Evolutionary conservation across 164 flowering plant genomes (phyloP).

Genomic region (Kalanchoe fedtschenkoi): DNA sequence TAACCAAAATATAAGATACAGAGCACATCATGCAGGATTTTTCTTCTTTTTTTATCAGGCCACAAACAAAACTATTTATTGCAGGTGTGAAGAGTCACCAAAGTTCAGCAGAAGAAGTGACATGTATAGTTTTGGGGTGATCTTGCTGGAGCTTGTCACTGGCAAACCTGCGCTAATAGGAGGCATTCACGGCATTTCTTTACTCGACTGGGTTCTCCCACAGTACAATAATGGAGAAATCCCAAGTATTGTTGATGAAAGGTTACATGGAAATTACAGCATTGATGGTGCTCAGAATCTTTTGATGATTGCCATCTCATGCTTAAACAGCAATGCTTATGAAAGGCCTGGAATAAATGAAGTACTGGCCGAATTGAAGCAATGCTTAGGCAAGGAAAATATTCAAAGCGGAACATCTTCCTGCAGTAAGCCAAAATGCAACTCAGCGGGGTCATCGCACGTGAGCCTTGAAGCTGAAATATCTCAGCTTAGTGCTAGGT

Average conservation of each 20-base stretch:
- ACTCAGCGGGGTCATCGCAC: not conserved
- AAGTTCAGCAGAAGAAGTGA: conserved; percentile 18
- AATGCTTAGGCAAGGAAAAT: not conserved
- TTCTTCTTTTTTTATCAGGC: not conserved
- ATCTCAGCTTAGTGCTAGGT: not conserved
- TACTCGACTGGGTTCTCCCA: not conserved
- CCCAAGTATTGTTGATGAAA: conserved; percentile 1
- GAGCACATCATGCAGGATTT: not conserved
- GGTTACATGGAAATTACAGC: not conserved
- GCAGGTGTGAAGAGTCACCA: conserved; percentile 10
- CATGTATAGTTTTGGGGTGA: conserved; percentile 26
- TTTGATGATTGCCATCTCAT: conserved; percentile 4
- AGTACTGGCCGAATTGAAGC: not conserved
- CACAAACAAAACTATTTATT: not conserved
- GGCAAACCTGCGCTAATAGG: conserved; percentile 10
- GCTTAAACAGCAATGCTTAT: not conserved
- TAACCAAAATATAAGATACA: not conserved
- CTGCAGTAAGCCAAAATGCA: not conserved
- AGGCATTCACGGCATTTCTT: not conserved
- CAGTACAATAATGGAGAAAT: not conserved
- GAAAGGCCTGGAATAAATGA: conserved; percentile 3
- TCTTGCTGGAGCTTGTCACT: conserved; percentile 18
- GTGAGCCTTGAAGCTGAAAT: not conserved
- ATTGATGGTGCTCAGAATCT: not conserved
- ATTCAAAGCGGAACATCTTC: not conserved